Base-by-base conservation (phyloP, 2,329 filamentous ascomycete genomes). In the Cladorrhinum sp. region DNA sequence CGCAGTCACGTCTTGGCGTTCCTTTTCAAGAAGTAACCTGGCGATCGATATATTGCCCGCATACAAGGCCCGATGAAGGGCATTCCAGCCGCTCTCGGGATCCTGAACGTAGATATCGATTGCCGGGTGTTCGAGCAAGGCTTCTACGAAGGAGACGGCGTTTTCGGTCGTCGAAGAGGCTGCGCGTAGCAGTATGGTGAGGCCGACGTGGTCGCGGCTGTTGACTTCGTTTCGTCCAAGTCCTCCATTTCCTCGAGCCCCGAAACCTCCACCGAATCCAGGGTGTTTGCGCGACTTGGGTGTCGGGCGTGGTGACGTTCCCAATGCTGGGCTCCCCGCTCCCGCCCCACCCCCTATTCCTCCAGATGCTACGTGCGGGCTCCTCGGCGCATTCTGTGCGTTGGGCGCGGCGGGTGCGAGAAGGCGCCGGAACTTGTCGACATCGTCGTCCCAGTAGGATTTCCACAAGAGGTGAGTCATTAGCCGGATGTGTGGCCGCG, bases 391-490 rank as follows among this genome's bases (percentile, higher is more conserved):
- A 62, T 78, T 72, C 69, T 85, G 84, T 65, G 80, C 73, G 72
- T 79, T 82, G 74, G 82, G 82, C 73, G 82, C 81, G 77, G 88
- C 82, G 75, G 86, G 86, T 73, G 88, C 88, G 84, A 99, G 84
- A 73, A 96, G 85, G 80, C 89, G 89, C 80, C 90, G 89, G 84
- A 99, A 98, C 74, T 81, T 87, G 75, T 96, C 93, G 86, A 96
- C 90, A 86, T 99, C 92, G 84, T 97, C 91, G 86, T 97, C 90
- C 82, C 96, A 89, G 76, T 94, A 98, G 76, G 86, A 91, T 84
- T 92, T 93, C 94, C 94, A 97, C 76, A 99, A 87, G 85, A 90
- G 86, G 81, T 92, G 89, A 88, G 91, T 98, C 94, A 98, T 75
- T 70, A 69, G 70, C 65, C 60, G 65, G 48, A 63, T 58, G 58